Percentiles rank a stretch among this genome's conserved stretches.
Conservation (phyloP, 331 rosid genomes). For the Malus hybrid region DNA sequence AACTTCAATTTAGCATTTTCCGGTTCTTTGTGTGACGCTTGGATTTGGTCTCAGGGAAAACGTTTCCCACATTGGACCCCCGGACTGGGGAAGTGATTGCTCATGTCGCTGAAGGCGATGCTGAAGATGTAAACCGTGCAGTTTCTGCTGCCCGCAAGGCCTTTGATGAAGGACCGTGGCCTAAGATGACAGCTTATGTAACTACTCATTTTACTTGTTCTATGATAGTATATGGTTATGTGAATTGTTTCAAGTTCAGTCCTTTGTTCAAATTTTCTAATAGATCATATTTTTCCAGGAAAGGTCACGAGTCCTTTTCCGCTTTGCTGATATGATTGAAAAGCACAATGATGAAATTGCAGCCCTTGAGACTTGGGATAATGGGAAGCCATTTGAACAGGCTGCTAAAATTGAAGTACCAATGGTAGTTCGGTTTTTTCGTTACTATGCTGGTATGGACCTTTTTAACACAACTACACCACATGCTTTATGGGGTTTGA, state of each 20-base stretch:
- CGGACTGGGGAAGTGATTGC: conserved; percentile 85
- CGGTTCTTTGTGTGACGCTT: background rate
- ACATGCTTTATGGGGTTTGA: background rate
- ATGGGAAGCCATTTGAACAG: conserved; percentile 89
- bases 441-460: conserved; percentile 78
- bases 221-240: no score
- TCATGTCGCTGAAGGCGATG: conserved; percentile 74
- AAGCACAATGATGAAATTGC: conserved; percentile 70
- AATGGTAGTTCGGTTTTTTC: conserved; percentile 57
- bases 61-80: conserved; percentile 76
- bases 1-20: background rate
- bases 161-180: conserved; percentile 92
- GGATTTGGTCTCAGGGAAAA: conserved; percentile 50
- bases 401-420: conserved; percentile 61
- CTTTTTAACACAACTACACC: background rate
- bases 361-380: conserved; percentile 90
- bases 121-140: conserved; percentile 73
- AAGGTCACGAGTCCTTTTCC: conserved; percentile 53
- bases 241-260: background rate
- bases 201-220: background rate
- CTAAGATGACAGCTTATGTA: conserved; percentile 89
- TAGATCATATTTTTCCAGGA: conserved; percentile 36
- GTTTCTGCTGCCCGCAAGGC: conserved; percentile 86
- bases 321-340: conserved; percentile 82
- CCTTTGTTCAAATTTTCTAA: background rate